A percentile compares a stretch with the other conserved stretches of the same genome.
These are phyloP conservation scores for Allium fistulosum DNA, from an alignment of 106 monocot species.

Conservation along the genomic window DNA sequence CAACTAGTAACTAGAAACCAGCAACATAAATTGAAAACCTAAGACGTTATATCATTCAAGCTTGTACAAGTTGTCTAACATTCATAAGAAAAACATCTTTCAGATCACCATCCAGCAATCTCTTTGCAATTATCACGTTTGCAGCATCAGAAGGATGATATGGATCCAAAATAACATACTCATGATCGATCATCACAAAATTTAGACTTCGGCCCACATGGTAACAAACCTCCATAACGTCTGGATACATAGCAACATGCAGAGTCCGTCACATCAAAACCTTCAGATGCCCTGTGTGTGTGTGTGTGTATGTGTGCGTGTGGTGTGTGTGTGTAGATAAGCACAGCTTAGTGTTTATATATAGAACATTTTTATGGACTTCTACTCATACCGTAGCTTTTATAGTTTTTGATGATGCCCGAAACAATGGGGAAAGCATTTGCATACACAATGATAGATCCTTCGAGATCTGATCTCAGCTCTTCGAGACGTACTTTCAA, in stretches of 20 bases:
- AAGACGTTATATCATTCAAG: neutral
- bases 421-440: conserved; percentile 35
- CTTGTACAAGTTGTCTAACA: conserved; percentile 28
- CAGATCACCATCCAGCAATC: conserved; percentile 34
- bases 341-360: no score
- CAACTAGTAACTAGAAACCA: no score
- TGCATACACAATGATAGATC: conserved; percentile 38
- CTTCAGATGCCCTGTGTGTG: no score
- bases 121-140: conserved; percentile 34
- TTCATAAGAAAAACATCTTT: conserved; percentile 45
- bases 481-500: conserved; percentile 38
- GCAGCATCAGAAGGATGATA: conserved; percentile 71
- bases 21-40: no score
- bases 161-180: conserved; percentile 77
- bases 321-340: no score
- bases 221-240: conserved; percentile 41
- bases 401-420: conserved; percentile 46
- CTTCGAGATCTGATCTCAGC: conserved; percentile 33
- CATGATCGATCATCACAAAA: conserved; percentile 47
- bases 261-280: conserved; percentile 40
- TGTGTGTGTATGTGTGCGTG: no score
- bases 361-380: no score
- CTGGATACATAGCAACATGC: conserved; percentile 54
- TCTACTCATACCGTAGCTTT: conserved; percentile 9
- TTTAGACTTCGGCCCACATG: conserved; percentile 47